These are phyloP conservation scores for Lenzites betulinus DNA, from an alignment of 768 basidiomycete species.

Conservation along the genomic window DNA sequence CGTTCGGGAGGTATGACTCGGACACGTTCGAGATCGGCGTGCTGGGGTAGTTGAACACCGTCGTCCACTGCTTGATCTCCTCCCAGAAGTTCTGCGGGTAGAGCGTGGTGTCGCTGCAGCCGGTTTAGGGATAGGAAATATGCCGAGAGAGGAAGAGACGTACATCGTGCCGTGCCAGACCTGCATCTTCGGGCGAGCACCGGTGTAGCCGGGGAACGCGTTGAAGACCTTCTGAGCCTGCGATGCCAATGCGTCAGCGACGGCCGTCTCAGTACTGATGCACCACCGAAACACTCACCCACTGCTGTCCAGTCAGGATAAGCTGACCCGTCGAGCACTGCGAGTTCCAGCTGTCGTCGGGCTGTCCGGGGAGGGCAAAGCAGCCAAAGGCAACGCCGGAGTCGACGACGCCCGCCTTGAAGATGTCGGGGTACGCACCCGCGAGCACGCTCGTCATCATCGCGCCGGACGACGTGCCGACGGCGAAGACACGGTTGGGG, in stretches of 20 bases:
- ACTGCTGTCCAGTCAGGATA: slow-evolving; percentile 48
- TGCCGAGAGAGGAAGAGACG: not conserved
- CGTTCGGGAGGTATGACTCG: slow-evolving; percentile 43
- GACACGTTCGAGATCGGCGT: slow-evolving; percentile 40
- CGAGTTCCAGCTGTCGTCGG: slow-evolving; percentile 42
- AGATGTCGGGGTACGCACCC: slow-evolving; percentile 58
- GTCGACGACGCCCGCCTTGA: slow-evolving; percentile 48
- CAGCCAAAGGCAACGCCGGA: slow-evolving; percentile 58
- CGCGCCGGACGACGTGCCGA: slow-evolving; percentile 53
- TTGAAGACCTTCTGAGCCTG: slow-evolving; percentile 47
- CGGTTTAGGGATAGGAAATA: not conserved
- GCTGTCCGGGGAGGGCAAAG: slow-evolving; percentile 44
- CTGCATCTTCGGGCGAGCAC: slow-evolving; percentile 51
- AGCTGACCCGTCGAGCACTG: slow-evolving; percentile 41
- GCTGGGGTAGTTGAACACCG: slow-evolving; percentile 47
- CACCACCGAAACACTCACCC: slow-evolving; percentile 25
- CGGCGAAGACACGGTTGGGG: slow-evolving; percentile 47
- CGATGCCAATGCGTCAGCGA: not conserved
- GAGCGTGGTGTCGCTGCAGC: slow-evolving; percentile 49
- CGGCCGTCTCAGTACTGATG: too few relatives aligned
- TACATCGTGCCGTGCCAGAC: slow-evolving; percentile 56
- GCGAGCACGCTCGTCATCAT: slow-evolving; percentile 63
- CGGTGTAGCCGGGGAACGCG: slow-evolving; percentile 57
- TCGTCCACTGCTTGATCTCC: slow-evolving; percentile 58
- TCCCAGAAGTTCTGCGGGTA: slow-evolving; percentile 52